These are phyloP conservation scores for Apiospora hydei DNA, from an alignment of 2,329 filamentous ascomycete genomes.

Conservation along the genomic window DNA sequence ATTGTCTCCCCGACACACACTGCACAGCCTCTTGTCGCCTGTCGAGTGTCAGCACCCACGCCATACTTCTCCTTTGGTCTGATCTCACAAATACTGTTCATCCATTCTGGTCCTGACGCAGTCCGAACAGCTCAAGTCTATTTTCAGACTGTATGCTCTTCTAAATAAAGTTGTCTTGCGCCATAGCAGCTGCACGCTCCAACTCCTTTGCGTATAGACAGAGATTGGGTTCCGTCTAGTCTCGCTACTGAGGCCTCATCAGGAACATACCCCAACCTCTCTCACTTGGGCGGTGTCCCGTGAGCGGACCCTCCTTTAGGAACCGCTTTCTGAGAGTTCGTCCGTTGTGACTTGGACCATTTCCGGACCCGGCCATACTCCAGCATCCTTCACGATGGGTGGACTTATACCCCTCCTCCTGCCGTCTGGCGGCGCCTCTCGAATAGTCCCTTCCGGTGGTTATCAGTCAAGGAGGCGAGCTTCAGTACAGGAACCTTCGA, in stretches of 20 bases:
- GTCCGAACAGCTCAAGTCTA: constrained; percentile 8
- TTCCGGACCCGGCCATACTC: not conserved
- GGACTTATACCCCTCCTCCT: constrained; percentile 39
- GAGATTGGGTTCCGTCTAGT: not conserved
- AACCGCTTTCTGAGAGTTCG: not conserved
- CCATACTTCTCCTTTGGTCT: constrained; percentile 12
- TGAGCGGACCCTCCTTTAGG: not conserved
- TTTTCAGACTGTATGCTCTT: constrained; percentile 4
- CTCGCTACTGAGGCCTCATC: constrained; percentile 10
- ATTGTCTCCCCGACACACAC: constrained; percentile 5
- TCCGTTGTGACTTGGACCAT: not conserved
- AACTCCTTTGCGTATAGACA: not conserved
- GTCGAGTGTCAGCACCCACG: constrained; percentile 1
- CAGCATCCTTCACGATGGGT: constrained; percentile 33
- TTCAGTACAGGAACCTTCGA: constrained; percentile 23
- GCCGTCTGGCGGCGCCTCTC: constrained; percentile 28
- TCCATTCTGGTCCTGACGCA: not conserved
- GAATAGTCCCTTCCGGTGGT: not conserved
- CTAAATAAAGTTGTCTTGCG: not conserved
- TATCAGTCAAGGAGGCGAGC: constrained; percentile 20
- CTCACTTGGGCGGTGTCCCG: constrained; percentile 7
- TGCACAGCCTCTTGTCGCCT: not conserved
- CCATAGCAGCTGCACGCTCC: not conserved
- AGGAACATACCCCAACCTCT: not conserved
- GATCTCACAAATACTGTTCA: constrained; percentile 15